Evolutionary conservation across 2,329 filamentous ascomycete species (phyloP), one percentile per base, ranked within the genome.

Genomic region (Bipolaris zeicola): DNA sequence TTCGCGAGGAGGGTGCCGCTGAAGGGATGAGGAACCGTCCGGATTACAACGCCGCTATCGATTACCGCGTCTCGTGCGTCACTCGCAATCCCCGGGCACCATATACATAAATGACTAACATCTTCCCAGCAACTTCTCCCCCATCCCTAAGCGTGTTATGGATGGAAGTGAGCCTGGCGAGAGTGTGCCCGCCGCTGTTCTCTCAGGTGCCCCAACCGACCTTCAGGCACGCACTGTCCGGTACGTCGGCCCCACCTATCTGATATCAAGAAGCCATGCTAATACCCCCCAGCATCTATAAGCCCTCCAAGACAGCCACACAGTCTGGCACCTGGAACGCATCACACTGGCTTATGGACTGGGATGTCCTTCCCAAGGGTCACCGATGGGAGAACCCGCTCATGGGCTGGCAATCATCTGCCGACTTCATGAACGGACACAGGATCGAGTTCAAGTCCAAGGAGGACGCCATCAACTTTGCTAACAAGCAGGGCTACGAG

Each of bases 401-500:
- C 76, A 99, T 99, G 87, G 95, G 95, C 59, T 99, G 96, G 96
- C 93, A 97, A 76, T 98, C 94, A 22, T 96, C 92, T 16, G 94
- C 85, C 53, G 95, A 99, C 78, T 87, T 87, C 74, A 95, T 99
- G 92, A 93, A 99, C 78, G 94, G 92, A 72, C 96, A 92, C 46
- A 86, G 92, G 75, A 79, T 99, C 70, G 89, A 89, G 78, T 99
- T 99, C 85, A 90, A 90, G 78, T 85, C 83, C 69, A 98, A 96
- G 83, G 92, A 98, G 76, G 94, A 96, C 68, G 95, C 95, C 64
- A 94, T 99, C 71, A 82, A 84, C 57, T 99, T 99, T 74, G 95
- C 96, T 22, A 90, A 98, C 81, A 99, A 98, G 85, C 95, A 99
- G 79, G 95, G 96, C 34, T 99, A 99, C 76, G 94, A 99, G 76